Conservation (phyloP, 768 basidiomycete genomes). For the Neoboletus magnificus region DNA sequence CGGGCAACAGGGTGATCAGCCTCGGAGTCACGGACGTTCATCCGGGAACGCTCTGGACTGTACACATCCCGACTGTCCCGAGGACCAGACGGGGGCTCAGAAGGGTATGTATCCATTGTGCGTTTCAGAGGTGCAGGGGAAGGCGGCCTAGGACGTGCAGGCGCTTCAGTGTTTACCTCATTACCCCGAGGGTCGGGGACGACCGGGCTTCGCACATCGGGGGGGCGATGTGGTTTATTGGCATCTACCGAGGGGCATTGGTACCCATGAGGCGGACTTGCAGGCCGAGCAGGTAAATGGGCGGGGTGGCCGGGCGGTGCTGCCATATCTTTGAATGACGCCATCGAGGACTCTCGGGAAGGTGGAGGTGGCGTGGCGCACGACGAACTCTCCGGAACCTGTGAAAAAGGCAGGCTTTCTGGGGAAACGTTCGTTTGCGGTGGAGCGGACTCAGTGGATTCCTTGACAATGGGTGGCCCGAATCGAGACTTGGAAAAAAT, state of each 20-base stretch:
- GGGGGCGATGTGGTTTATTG: background rate
- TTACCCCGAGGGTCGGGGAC: background rate
- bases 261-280: slow-evolving; percentile 15
- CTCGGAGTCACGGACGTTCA: slow-evolving; percentile 9
- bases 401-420: slow-evolving; percentile 14
- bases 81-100: slow-evolving; percentile 3
- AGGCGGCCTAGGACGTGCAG: slow-evolving; percentile 1
- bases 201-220: background rate
- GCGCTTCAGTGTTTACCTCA: slow-evolving; percentile 4
- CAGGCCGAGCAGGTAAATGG: slow-evolving; percentile 24
- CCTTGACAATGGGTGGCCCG: slow-evolving; percentile 29
- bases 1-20: background rate
- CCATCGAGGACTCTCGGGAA: slow-evolving; percentile 30
- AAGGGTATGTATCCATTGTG: slow-evolving; percentile 2
- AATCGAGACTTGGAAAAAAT: slow-evolving; percentile 28
- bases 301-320: slow-evolving; percentile 3
- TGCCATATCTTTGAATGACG: slow-evolving; percentile 12
- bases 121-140: slow-evolving; percentile 11
- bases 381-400: slow-evolving; percentile 11
- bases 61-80: slow-evolving; percentile 9
- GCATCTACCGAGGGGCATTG: slow-evolving; percentile 8
- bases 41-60: slow-evolving; percentile 8
- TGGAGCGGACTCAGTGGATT: slow-evolving; percentile 7
- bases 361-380: slow-evolving; percentile 28
- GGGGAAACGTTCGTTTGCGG: slow-evolving; percentile 8